These are phyloP conservation scores for Aureobasidium leucospermi DNA, from an alignment of 2,329 filamentous ascomycete species.

Conservation along the genomic window DNA sequence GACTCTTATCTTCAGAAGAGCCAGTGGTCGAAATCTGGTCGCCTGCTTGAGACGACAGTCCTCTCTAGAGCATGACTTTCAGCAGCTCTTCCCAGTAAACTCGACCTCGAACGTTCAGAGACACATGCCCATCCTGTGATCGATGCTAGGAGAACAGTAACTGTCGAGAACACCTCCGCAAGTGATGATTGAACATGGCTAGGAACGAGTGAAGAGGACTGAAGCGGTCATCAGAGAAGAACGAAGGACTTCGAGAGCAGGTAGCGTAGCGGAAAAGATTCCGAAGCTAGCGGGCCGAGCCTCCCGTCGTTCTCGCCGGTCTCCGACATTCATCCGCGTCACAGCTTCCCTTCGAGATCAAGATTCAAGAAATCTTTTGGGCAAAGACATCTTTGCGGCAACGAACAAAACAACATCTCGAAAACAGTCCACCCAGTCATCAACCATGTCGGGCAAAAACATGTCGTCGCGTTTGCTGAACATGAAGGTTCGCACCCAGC, in stretches of 20 bases:
- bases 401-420: neutral
- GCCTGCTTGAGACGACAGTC: no score
- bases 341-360: neutral
- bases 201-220: no score
- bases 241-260: neutral
- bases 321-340: neutral
- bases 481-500: constrained; percentile 14
- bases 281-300: neutral
- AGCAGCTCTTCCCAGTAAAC: no score
- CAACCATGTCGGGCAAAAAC: constrained; percentile 7
- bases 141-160: no score
- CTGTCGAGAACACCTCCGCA: no score
- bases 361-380: constrained; percentile 4
- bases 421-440: neutral
- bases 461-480: constrained; percentile 14
- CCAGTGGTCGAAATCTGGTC: no score
- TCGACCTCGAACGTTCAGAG: no score
- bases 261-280: neutral
- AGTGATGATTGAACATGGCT: no score
- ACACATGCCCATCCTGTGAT: no score
- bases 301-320: neutral
- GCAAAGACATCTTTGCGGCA: neutral
- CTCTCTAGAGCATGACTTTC: no score
- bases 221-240: no score
- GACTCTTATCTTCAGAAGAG: no score